A percentile compares a stretch with the other conserved stretches of the same genome.
Conservation (phyloP, 2,329 filamentous ascomycete species). For the Chrysosporium keratinophilum region DNA sequence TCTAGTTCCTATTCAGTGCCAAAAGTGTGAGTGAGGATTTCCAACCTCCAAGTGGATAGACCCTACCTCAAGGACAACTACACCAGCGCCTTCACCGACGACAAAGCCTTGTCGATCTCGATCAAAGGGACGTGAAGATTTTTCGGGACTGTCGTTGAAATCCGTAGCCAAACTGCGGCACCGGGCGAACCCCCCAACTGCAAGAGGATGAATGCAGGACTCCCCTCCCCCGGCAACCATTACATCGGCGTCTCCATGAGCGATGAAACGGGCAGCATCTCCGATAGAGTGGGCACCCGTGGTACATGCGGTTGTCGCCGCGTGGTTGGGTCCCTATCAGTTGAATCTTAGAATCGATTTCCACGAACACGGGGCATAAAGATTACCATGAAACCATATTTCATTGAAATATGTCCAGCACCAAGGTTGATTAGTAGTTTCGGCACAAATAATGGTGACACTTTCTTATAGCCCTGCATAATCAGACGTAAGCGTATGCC, state of each 20-base stretch:
- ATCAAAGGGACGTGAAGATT: constrained; percentile 82
- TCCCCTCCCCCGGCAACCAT: constrained; percentile 96
- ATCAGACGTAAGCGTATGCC: constrained; percentile 11
- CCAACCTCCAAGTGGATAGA: background rate
- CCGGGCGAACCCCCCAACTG: constrained; percentile 81
- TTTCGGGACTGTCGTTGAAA: constrained; percentile 61
- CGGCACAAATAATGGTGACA: constrained; percentile 88
- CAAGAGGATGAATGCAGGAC: constrained; percentile 88
- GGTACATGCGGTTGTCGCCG: constrained; percentile 88
- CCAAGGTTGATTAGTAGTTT: constrained; percentile 89
- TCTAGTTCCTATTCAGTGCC: constrained; percentile 53
- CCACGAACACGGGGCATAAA: background rate
- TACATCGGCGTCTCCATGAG: constrained; percentile 81
- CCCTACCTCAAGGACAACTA: constrained; percentile 66
- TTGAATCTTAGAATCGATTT: background rate
- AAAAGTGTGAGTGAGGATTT: background rate
- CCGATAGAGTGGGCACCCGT: constrained; percentile 92
- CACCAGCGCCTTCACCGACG: constrained; percentile 81
- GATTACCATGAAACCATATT: constrained; percentile 60
- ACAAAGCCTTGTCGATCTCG: constrained; percentile 72
- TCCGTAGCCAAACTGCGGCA: constrained; percentile 74
- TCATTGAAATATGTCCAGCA: constrained; percentile 90
- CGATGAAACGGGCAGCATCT: constrained; percentile 84
- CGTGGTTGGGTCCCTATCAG: constrained; percentile 71
- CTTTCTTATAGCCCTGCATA: constrained; percentile 72